These are phyloP conservation scores for Pleurotus tuber-regium DNA, from an alignment of 768 basidiomycete genomes.

Conservation along the genomic window DNA sequence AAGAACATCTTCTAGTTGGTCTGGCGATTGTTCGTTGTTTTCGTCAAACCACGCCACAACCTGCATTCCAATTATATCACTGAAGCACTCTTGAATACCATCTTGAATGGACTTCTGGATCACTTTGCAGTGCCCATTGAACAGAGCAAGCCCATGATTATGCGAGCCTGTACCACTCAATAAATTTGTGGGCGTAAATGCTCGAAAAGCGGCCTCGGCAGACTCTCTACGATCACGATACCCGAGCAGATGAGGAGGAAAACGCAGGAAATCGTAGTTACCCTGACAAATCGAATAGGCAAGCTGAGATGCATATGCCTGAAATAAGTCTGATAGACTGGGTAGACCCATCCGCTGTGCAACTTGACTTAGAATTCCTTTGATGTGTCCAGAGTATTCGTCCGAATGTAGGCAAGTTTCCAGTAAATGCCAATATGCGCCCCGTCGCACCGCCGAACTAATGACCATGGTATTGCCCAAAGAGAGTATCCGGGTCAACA, in stretches of 20 bases:
- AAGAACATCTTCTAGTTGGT: slow-evolving; percentile 34
- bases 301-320: slow-evolving; percentile 75
- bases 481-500: slow-evolving; percentile 69
- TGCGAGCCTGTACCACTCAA: slow-evolving; percentile 34
- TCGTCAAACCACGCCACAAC: slow-evolving; percentile 47
- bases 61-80: slow-evolving; percentile 65
- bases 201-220: slow-evolving; percentile 62
- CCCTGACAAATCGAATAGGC: slow-evolving; percentile 60
- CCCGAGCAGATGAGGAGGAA: slow-evolving; percentile 76
- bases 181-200: slow-evolving; percentile 68
- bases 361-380: slow-evolving; percentile 58
- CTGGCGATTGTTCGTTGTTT: slow-evolving; percentile 17
- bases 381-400: slow-evolving; percentile 37
- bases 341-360: slow-evolving; percentile 66
- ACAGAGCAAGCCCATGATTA: slow-evolving; percentile 43
- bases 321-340: slow-evolving; percentile 62
- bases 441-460: slow-evolving; percentile 73
- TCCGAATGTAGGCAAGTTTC: slow-evolving; percentile 54
- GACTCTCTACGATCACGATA: slow-evolving; percentile 65
- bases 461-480: slow-evolving; percentile 79
- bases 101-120: slow-evolving; percentile 45
- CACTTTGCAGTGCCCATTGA: slow-evolving; percentile 61
- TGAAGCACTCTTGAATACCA: slow-evolving; percentile 62
- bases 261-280: slow-evolving; percentile 49
- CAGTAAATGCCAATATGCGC: slow-evolving; percentile 85